Conservation (phyloP, 495 filamentous ascomycete species). For the Trypethelium eluteriae region DNA sequence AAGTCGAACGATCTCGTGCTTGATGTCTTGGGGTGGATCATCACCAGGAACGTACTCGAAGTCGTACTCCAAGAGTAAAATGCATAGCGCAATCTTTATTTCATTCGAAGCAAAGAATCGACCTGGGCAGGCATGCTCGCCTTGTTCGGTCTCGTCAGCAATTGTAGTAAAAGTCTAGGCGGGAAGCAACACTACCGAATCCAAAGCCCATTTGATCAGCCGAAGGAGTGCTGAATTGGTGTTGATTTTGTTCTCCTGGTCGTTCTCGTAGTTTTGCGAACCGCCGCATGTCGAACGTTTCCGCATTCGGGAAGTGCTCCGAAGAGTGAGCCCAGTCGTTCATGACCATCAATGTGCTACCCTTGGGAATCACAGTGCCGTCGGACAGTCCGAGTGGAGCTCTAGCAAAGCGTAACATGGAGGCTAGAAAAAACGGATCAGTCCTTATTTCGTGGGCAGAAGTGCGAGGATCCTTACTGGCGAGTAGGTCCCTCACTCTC, state of each 20-base stretch:
- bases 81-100: slow-evolving; percentile 38
- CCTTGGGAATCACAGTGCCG: slow-evolving; percentile 27
- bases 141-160: slow-evolving; percentile 10
- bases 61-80: slow-evolving; percentile 23
- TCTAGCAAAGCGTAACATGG: slow-evolving; percentile 23
- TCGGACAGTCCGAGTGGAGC: slow-evolving; percentile 26
- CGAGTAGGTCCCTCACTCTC: slow-evolving; percentile 37
- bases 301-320: slow-evolving; percentile 29
- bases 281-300: slow-evolving; percentile 48
- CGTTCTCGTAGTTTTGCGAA: slow-evolving; percentile 43
- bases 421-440: slow-evolving; percentile 18
- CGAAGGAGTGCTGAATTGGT: slow-evolving; percentile 42
- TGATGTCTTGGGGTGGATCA: slow-evolving; percentile 11
- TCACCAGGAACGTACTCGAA: slow-evolving; percentile 6
- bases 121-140: slow-evolving; percentile 47
- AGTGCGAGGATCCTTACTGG: slow-evolving; percentile 32
- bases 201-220: slow-evolving; percentile 43
- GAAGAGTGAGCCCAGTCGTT: slow-evolving; percentile 13
- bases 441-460: not conserved
- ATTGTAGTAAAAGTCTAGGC: slow-evolving; percentile 1
- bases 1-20: slow-evolving; percentile 10
- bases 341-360: slow-evolving; percentile 20
- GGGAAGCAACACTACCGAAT: slow-evolving; percentile 30
- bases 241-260: slow-evolving; percentile 28
- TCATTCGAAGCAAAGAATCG: slow-evolving; percentile 47